Percentiles rank a stretch among this genome's conserved stretches.
These are phyloP conservation scores for Cryptosporidium meleagridis DNA, from an alignment of 169 alveolate species.

Conservation along the genomic window DNA sequence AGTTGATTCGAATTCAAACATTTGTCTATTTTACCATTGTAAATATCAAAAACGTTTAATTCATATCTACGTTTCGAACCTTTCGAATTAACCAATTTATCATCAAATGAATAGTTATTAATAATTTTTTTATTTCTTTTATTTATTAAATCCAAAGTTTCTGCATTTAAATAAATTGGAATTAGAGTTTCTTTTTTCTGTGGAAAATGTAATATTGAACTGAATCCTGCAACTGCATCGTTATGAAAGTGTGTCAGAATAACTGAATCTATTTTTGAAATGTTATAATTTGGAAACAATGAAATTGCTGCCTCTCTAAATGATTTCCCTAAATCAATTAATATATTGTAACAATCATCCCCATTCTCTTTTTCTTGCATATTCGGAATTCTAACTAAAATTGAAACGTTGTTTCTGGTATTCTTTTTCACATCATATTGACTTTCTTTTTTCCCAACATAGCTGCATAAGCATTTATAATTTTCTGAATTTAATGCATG, in stretches of 20 bases:
- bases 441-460: neutral
- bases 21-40: slow-evolving; percentile 1
- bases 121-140: slow-evolving; percentile 20
- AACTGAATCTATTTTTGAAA: slow-evolving; percentile 75
- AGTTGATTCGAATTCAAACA: neutral
- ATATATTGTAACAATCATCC: slow-evolving; percentile 19
- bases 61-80: slow-evolving; percentile 10
- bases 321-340: slow-evolving; percentile 79
- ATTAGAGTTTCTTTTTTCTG: neutral
- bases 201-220: slow-evolving; percentile 1
- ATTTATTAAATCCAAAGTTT: slow-evolving; percentile 12
- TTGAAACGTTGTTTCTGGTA: slow-evolving; percentile 56
- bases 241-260: slow-evolving; percentile 77
- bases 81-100: neutral
- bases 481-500: slow-evolving; percentile 50
- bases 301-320: slow-evolving; percentile 78
- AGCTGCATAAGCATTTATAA: slow-evolving; percentile 34
- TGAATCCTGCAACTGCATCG: slow-evolving; percentile 81
- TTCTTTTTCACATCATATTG: slow-evolving; percentile 5
- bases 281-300: slow-evolving; percentile 27
- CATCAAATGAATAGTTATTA: slow-evolving; percentile 16
- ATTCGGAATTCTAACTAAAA: slow-evolving; percentile 51
- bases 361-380: neutral
- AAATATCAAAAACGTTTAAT: slow-evolving; percentile 39
- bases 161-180: slow-evolving; percentile 58